Percentiles rank a stretch among this genome's conserved stretches.
Evolutionary conservation across 2,329 filamentous ascomycete species (phyloP).

Genomic region (Arthrobotrys iridis): DNA sequence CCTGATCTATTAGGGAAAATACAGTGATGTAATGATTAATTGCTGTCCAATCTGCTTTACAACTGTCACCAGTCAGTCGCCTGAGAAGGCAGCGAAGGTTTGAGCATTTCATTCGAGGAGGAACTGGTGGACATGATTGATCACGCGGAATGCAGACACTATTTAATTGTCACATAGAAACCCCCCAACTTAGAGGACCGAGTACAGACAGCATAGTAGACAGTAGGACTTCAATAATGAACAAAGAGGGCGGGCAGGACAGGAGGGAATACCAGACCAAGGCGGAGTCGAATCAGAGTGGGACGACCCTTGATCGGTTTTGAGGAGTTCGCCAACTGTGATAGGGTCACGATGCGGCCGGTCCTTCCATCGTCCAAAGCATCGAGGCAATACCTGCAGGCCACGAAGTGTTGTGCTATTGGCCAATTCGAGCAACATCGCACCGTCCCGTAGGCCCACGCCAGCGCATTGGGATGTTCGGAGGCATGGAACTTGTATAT

Average conservation of each 20-base stretch:
- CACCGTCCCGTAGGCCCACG: conserved; percentile 53
- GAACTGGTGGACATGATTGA: conserved; percentile 49
- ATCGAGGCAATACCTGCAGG: conserved; percentile 54
- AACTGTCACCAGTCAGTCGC: conserved; percentile 53
- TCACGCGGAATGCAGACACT: conserved; percentile 53
- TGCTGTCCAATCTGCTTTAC: conserved; percentile 46
- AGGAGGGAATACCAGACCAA: conserved; percentile 26
- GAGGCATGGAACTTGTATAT: not conserved
- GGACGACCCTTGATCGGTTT: conserved; percentile 49
- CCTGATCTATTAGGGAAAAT: conserved; percentile 41
- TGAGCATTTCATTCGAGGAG: conserved; percentile 54
- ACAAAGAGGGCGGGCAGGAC: not conserved
- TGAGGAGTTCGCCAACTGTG: conserved; percentile 44
- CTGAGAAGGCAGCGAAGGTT: conserved; percentile 49
- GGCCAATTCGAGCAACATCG: conserved; percentile 51
- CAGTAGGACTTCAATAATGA: too few relatives aligned
- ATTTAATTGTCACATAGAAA: conserved; percentile 54
- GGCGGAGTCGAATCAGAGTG: conserved; percentile 55
- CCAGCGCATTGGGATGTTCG: conserved; percentile 43
- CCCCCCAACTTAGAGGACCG: too few relatives aligned
- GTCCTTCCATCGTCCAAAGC: conserved; percentile 47
- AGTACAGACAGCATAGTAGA: too few relatives aligned
- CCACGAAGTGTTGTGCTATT: conserved; percentile 54
- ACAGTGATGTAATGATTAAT: conserved; percentile 54
- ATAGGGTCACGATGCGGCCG: conserved; percentile 48